A percentile compares a stretch with the other conserved stretches of the same genome.
These are phyloP conservation scores for Verticillium zaregamsianum DNA, from an alignment of 2,329 filamentous ascomycete genomes.

Conservation along the genomic window DNA sequence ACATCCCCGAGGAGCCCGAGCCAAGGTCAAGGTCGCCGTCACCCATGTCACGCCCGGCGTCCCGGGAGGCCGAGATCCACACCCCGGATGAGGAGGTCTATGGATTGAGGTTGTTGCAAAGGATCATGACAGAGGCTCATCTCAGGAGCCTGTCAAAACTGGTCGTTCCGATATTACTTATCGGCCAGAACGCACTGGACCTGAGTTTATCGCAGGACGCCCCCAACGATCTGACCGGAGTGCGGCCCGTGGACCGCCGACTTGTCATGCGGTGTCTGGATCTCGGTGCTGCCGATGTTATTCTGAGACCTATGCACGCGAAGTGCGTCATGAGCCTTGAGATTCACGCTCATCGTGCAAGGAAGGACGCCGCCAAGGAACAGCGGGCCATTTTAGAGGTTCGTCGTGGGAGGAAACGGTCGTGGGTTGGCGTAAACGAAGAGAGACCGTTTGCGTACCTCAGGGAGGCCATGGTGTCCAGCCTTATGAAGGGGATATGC, in stretches of 20 bases:
- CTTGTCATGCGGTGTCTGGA: conserved; percentile 72
- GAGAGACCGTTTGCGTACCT: conserved; percentile 85
- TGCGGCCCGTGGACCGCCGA: conserved; percentile 31
- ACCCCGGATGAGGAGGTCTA: conserved; percentile 47
- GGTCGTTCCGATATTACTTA: conserved; percentile 51
- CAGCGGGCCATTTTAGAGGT: conserved; percentile 68
- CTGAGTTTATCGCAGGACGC: conserved; percentile 18
- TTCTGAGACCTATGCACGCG: conserved; percentile 72
- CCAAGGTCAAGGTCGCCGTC: conserved; percentile 38
- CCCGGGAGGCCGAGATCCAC: conserved; percentile 33
- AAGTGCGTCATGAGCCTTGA: conserved; percentile 72
- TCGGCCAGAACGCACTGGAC: conserved; percentile 34
- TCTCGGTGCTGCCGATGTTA: conserved; percentile 80
- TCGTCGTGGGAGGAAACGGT: conserved; percentile 75
- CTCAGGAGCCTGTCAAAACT: conserved; percentile 52
- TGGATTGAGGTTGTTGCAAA: conserved; percentile 50
- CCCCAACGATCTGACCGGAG: conserved; percentile 12
- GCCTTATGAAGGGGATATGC: conserved; percentile 85
- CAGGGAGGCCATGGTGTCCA: conserved; percentile 89
- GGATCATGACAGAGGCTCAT: conserved; percentile 54
- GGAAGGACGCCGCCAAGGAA: conserved; percentile 71
- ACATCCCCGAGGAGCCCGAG: conserved; percentile 27
- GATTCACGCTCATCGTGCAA: conserved; percentile 78
- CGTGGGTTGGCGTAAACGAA: conserved; percentile 85
- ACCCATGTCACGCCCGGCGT: conserved; percentile 32